Conservation (phyloP, 352 stramenopile species). For the Globisporangium ultimum region DNA sequence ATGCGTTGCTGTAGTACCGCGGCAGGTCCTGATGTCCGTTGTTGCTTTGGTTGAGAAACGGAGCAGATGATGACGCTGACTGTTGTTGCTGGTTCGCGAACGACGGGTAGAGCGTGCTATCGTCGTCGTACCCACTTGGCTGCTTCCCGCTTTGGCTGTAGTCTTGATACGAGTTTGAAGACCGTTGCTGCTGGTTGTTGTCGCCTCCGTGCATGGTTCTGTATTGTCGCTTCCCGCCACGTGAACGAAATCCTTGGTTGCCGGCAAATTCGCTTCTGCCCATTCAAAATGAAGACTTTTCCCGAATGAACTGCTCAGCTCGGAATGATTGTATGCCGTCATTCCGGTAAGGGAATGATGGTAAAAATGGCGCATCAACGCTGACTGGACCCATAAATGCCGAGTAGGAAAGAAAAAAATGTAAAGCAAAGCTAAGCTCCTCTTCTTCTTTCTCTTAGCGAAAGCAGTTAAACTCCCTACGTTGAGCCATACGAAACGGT, state of each 20-base stretch:
- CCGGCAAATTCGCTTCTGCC: no score
- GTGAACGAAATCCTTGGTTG: no score
- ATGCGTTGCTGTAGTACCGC: conserved; percentile 3
- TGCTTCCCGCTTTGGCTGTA: conserved; percentile 6
- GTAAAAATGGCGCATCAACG: not conserved
- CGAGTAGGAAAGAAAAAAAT: not conserved
- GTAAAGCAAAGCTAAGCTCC: not conserved
- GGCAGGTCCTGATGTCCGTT: not conserved
- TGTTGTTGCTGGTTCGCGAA: conserved; percentile 5
- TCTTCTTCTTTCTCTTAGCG: not conserved
- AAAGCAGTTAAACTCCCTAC: not conserved
- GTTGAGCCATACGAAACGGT: not conserved
- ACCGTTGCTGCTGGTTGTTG: not conserved
- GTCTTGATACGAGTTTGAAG: not conserved
- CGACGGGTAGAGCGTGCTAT: conserved; percentile 4
- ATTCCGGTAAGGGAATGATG: not conserved
- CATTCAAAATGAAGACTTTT: no score
- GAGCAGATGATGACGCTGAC: not conserved
- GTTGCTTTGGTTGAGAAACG: not conserved
- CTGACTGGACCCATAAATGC: not conserved
- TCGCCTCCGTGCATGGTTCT: not conserved
- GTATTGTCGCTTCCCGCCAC: no score
- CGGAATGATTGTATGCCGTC: no score
- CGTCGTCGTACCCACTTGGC: conserved; percentile 9
- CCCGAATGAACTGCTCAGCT: no score